Evolutionary conservation across 306 rosid species (phyloP).

Genomic region (Crotalaria pallida): DNA sequence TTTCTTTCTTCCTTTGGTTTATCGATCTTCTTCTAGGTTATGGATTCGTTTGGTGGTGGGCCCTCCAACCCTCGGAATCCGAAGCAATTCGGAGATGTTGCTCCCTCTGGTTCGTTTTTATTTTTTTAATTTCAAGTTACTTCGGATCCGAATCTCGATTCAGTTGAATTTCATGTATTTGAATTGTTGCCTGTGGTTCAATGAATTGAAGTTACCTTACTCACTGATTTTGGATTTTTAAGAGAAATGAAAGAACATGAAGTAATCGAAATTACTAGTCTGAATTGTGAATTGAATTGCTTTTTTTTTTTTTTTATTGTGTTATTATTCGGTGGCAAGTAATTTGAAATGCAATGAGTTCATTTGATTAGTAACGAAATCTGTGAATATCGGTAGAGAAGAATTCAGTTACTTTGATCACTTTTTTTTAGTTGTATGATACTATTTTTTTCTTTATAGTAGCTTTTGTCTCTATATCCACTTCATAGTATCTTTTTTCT

Average conservation of each 20-base stretch:
- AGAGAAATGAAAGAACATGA: not conserved
- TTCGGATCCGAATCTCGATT: not conserved
- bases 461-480: no score
- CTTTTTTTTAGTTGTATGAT: not conserved
- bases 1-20: not conserved
- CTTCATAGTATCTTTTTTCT: not conserved
- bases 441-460: no score
- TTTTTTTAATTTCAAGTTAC: not conserved
- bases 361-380: not conserved
- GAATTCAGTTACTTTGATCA: not conserved
- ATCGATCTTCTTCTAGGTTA: conserved; percentile 23
- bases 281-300: not conserved
- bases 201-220: not conserved
- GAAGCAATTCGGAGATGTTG: conserved; percentile 17
- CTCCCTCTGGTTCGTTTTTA: conserved; percentile 20
- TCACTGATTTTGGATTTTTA: not conserved
- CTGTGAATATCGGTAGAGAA: not conserved
- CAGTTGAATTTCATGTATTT: not conserved
- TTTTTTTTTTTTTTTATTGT: no score
- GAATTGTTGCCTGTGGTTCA: not conserved
- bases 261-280: not conserved
- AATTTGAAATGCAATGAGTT: not conserved
- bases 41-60: conserved; percentile 65
- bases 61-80: conserved; percentile 11
- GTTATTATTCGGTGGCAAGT: not conserved